Conservation (phyloP, 2,329 filamentous ascomycete species). For the Aspergillus udagawae region DNA sequence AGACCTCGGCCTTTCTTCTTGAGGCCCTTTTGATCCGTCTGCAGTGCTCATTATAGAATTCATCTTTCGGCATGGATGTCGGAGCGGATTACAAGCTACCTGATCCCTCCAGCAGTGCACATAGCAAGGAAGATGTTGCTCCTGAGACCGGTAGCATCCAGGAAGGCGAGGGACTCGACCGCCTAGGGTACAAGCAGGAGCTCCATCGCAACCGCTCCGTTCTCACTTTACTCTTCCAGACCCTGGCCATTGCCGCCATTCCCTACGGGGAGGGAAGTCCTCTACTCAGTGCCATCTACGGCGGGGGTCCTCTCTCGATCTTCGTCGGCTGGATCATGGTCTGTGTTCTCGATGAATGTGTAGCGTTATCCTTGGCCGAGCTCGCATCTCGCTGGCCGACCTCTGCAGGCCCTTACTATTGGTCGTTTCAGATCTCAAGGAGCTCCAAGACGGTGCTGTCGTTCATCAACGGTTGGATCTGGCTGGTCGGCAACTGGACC, state of each 20-base stretch:
- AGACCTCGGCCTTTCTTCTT: not conserved
- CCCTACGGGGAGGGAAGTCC: slow-evolving; percentile 49
- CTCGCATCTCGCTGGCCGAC: slow-evolving; percentile 52
- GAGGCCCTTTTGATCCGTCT: not conserved
- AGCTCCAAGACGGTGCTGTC: slow-evolving; percentile 45
- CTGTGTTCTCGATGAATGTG: slow-evolving; percentile 50
- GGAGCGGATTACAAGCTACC: not conserved
- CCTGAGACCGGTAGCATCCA: slow-evolving; percentile 17
- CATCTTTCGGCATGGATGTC: not conserved
- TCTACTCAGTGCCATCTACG: slow-evolving; percentile 41
- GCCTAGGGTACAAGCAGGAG: slow-evolving; percentile 57
- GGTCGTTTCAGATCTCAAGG: slow-evolving; percentile 48
- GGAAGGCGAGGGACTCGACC: slow-evolving; percentile 30
- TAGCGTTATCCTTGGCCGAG: slow-evolving; percentile 50
- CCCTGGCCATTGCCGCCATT: slow-evolving; percentile 58
- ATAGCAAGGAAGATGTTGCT: not conserved
- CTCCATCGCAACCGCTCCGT: slow-evolving; percentile 57
- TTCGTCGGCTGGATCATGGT: slow-evolving; percentile 57
- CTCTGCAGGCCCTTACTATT: slow-evolving; percentile 52
- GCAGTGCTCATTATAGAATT: not conserved
- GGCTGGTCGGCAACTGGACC: slow-evolving; percentile 52
- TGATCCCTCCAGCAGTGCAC: not conserved
- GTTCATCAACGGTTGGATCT: slow-evolving; percentile 53
- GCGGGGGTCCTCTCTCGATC: slow-evolving; percentile 51
- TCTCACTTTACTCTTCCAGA: slow-evolving; percentile 58